Base-by-base conservation (phyloP, 1,139 yeast genomes). In the Hansenula sp. region DNA sequence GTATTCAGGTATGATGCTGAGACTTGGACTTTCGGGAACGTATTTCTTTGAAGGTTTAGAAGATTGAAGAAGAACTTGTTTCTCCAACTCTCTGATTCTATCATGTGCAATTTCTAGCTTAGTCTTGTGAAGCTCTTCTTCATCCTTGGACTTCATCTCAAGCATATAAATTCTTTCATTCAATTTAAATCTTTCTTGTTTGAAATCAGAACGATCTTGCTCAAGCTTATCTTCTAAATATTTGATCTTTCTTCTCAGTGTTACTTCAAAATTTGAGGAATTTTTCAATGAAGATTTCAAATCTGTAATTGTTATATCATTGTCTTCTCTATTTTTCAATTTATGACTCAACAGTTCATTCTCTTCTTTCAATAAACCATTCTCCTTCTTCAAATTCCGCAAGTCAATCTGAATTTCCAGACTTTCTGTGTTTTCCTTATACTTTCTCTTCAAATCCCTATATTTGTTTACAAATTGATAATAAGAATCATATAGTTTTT, bases 401-500 rank as follows among this genome's bases (percentile, higher is more conserved):
- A n/a, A n/a, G n/a, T n/a, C 39, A 28, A 11, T 29, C 39, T 16
- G 30, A 36, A 1, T 35, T 9, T 21, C 9, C 40, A 22, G 34
- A n/a, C n/a, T n/a, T n/a, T n/a, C 32, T 18, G 36, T 5, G 5
- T 34, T 6, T 9, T n/a, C 19, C 24, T 48, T 47, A 33, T 42
- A 42, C 26, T 53, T 48, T 34, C 47, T 46, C 42, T 68, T 70
- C 44, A 72, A 52, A 14, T 60, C 60, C 32, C 66, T 61, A 50
- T 74, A 73, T 49, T 70, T 71, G 36, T 62, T 52, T 26, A 68
- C 66, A 25, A 75, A 60, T 40, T 61, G 58, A 46, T 69, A 65
- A 49, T 71, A 75, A 14, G 62, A 59, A 38, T 64, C 66, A 41
- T 58, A 62, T 6, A 62, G 41, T 37, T 50, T 50, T 38, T 62